Conservation (phyloP, 176 grass and related monocot genomes). For the Juncus effusus region DNA sequence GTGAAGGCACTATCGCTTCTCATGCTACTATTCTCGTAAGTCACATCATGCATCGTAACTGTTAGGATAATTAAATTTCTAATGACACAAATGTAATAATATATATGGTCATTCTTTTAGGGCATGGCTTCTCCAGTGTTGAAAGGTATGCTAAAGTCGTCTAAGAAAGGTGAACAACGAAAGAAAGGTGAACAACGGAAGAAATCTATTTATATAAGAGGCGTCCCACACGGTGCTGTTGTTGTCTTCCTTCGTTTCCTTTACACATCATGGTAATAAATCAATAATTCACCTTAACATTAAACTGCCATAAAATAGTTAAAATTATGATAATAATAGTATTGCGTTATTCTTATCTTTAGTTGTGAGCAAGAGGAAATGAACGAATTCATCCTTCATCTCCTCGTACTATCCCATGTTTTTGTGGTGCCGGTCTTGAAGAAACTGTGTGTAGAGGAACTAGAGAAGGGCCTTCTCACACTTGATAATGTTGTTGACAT, state of each 20-base stretch:
- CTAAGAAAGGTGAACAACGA: slow-evolving; percentile 13
- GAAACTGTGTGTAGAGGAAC: slow-evolving; percentile 42
- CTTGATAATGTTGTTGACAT: slow-evolving; percentile 72
- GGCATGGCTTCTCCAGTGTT: slow-evolving; percentile 43
- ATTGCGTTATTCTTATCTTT: background rate
- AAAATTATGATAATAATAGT: background rate
- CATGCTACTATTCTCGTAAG: slow-evolving; percentile 44
- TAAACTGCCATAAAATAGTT: too few species aligned
- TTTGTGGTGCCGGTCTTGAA: slow-evolving; percentile 58
- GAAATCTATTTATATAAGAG: slow-evolving; percentile 42
- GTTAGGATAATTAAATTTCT: background rate
- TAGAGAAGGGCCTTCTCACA: slow-evolving; percentile 50
- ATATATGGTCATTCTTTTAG: slow-evolving; percentile 8
- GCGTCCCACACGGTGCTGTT: slow-evolving; percentile 46
- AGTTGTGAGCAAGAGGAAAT: slow-evolving; percentile 71
- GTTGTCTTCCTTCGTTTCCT: slow-evolving; percentile 70
- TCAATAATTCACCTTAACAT: background rate
- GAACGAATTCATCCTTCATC: slow-evolving; percentile 53
- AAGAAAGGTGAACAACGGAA: slow-evolving; percentile 4
- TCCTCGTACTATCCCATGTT: slow-evolving; percentile 61
- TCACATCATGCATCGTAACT: background rate
- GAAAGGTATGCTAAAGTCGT: slow-evolving; percentile 35
- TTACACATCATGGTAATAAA: slow-evolving; percentile 34
- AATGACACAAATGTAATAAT: background rate
- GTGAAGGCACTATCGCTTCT: slow-evolving; percentile 21